phyloP scores from a whole-genome alignment of 345 rosid species.

The Hibiscus syriacus region DNA sequence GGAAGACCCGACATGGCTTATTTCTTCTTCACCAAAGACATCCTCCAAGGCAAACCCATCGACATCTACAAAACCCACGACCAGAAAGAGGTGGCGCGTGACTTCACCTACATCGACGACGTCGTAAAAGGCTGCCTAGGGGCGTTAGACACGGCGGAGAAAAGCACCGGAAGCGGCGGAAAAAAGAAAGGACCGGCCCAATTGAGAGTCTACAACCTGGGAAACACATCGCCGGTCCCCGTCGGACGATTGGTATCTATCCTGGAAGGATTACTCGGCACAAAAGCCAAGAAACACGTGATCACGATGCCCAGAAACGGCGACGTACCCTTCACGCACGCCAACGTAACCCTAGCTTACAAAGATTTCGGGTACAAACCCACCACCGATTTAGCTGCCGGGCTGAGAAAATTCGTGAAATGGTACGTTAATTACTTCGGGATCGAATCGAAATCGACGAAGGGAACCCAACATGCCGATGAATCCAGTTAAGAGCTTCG shows the following conservation, averaged over 20 bases:
- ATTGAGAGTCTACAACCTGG: slow-evolving; percentile 60
- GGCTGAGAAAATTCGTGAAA: slow-evolving; percentile 75
- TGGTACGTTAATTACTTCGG: slow-evolving; percentile 76
- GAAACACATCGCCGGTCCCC: slow-evolving; percentile 77
- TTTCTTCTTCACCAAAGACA: slow-evolving; percentile 78
- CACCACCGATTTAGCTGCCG: slow-evolving; percentile 66
- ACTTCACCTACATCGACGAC: slow-evolving; percentile 86
- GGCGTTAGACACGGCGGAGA: slow-evolving; percentile 72
- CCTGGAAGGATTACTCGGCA: slow-evolving; percentile 43
- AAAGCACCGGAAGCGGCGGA: slow-evolving; percentile 81
- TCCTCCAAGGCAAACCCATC: slow-evolving; percentile 61
- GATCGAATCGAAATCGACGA: slow-evolving; percentile 44
- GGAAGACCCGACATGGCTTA: slow-evolving; percentile 96
- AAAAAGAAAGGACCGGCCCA: slow-evolving; percentile 63
- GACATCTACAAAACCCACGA: slow-evolving; percentile 61
- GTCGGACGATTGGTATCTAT: slow-evolving; percentile 65
- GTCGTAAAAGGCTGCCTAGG: slow-evolving; percentile 79
- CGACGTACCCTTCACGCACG: slow-evolving; percentile 87
- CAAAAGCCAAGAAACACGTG: slow-evolving; percentile 61
- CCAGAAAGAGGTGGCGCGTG: slow-evolving; percentile 81
- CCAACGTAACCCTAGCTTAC: slow-evolving; percentile 68
- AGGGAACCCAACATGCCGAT: slow-evolving; percentile 32
- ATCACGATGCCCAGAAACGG: slow-evolving; percentile 79
- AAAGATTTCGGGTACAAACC: slow-evolving; percentile 74
- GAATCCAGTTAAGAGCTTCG: slow-evolving; percentile 19